Base-by-base conservation (phyloP, 805 yeast species). In the Myxozyma sirexii region DNA sequence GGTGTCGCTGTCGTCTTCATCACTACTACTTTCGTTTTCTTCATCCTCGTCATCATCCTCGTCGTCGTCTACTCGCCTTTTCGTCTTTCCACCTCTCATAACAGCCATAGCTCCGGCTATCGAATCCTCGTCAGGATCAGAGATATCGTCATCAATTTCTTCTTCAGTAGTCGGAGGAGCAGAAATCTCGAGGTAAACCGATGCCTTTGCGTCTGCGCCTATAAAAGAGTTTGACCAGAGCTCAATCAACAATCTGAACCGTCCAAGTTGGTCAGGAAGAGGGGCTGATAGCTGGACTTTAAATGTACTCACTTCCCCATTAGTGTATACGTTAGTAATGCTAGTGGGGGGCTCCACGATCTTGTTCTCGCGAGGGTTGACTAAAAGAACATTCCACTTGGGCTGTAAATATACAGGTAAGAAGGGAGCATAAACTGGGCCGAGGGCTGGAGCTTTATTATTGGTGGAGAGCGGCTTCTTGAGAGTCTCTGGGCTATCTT, bases 311-410 rank as follows among this genome's bases (percentile, higher is more conserved):
- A 91, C 77, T 63, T 82, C 79, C 55, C 82, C 84, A 57, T 79
- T 82, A 3, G 81, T 88, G 41, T 79, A 74, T 54, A 83, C 74
- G 59, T 83, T 85, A 29, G 79, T 79, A 65, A 88, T 69, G 49
- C 73, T 73, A 23, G 79, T 77, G 2, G 90, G 90, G 8, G 82
- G 77, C 65, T 92, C 97, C 23, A 86, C 82, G 47, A 94, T 76
- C 72, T 88, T 90, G 61, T 83, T 84, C 74, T 93, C 98, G 66
- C 84, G 84, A 72, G 90, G 97, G 54, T 82, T 77, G 33, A 83
- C 77, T 52, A 94, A 74, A 53, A 86, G 80, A 33, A 87, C 92
- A 47, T 82, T 77, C 92, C 96, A 93, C 29, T 76, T 73, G 31
- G 76, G 72, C 46, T 64, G 63, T 64, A 78, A 77, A 54, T 73